A percentile compares a stretch with the other conserved stretches of the same genome.
phyloP scores from a whole-genome alignment of 106 monocot genomes.

The Phalaenopsis aphrodite region DNA sequence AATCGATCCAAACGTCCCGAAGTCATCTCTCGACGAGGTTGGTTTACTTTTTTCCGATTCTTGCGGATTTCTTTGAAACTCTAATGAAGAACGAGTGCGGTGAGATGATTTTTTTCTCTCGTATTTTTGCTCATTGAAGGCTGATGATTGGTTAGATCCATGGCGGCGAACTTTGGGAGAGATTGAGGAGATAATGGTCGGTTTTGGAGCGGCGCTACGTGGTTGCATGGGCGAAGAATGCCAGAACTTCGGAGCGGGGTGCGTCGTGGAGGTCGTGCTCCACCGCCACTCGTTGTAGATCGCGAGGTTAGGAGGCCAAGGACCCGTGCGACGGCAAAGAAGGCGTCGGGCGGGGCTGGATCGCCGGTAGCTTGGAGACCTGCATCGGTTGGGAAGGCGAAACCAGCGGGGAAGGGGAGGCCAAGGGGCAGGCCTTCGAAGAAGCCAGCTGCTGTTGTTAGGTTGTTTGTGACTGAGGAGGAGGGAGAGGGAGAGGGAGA shows the following conservation, averaged over 20 bases:
- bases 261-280: slow-evolving; percentile 23
- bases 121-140: neutral
- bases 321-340: slow-evolving; percentile 16
- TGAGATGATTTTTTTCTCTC: neutral
- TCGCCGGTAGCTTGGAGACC: neutral
- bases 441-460: slow-evolving; percentile 5
- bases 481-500: slow-evolving; percentile 17
- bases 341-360: slow-evolving; percentile 4
- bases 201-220: slow-evolving; percentile 4
- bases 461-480: slow-evolving; percentile 5
- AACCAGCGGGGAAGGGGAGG: slow-evolving; percentile 3
- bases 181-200: slow-evolving; percentile 22
- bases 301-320: slow-evolving; percentile 16
- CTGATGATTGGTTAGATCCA: neutral
- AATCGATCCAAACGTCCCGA: neutral
- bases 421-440: slow-evolving; percentile 19
- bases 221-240: slow-evolving; percentile 44
- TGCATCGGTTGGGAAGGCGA: slow-evolving; percentile 1
- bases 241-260: slow-evolving; percentile 35
- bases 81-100: neutral
- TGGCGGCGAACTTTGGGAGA: slow-evolving; percentile 3
- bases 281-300: slow-evolving; percentile 13
- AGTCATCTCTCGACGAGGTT: neutral
- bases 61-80: neutral
- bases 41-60: neutral